phyloP scores from a whole-genome alignment of 2,329 filamentous ascomycete genomes.

The Aspergillus sp. region DNA sequence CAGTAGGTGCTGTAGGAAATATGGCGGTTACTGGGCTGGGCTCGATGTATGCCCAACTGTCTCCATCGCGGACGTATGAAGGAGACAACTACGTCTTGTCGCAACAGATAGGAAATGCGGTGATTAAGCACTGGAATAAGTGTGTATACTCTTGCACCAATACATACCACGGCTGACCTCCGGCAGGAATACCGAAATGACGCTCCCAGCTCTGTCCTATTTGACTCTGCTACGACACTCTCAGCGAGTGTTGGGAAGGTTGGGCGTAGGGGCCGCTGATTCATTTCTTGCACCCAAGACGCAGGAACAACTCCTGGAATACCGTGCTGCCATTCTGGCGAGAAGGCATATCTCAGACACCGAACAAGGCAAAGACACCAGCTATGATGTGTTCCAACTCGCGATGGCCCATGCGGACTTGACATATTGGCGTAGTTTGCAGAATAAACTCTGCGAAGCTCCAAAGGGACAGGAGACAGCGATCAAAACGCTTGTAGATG shows the following conservation, averaged over 20 bases:
- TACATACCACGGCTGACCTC: background rate
- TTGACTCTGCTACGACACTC: background rate
- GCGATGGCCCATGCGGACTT: background rate
- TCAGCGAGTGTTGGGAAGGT: background rate
- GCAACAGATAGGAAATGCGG: background rate
- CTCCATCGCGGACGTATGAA: background rate
- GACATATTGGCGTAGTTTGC: background rate
- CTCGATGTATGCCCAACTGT: background rate
- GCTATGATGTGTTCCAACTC: background rate
- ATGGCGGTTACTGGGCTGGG: background rate
- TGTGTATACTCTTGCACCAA: background rate
- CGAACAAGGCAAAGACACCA: background rate
- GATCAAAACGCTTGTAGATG: background rate
- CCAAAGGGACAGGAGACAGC: background rate
- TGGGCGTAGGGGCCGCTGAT: background rate
- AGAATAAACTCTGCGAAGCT: background rate
- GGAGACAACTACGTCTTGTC: background rate
- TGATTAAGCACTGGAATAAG: background rate
- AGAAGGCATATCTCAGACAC: background rate
- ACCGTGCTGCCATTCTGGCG: background rate
- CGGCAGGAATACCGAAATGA: background rate
- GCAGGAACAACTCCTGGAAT: background rate
- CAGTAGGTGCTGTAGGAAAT: background rate
- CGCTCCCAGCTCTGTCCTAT: background rate
- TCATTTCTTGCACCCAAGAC: background rate